Percentiles rank a stretch among this genome's conserved stretches.
phyloP scores from a whole-genome alignment of 371 early-diverging fungal genomes.

The Mucor ambiguus region DNA sequence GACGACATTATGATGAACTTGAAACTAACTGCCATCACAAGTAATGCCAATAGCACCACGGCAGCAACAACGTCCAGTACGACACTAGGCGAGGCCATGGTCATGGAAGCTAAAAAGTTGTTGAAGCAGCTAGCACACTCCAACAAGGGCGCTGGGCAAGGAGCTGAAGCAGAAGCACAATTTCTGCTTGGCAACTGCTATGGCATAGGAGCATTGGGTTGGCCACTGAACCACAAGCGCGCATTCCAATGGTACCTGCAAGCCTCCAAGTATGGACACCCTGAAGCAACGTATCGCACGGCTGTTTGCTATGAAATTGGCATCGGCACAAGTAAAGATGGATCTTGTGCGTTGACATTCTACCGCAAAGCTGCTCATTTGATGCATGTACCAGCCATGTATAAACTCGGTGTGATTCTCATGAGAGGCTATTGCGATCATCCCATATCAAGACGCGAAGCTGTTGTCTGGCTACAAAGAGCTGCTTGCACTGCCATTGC shows the following conservation, averaged over 20 bases:
- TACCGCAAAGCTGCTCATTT: constrained; percentile 92
- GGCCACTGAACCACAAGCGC: constrained; percentile 78
- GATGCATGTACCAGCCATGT: constrained; percentile 93
- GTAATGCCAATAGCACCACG: too few species aligned
- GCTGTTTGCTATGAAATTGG: constrained; percentile 96
- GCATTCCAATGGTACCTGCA: constrained; percentile 91
- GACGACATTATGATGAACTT: constrained; percentile 6
- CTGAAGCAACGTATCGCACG: constrained; percentile 92
- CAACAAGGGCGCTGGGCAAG: constrained; percentile 61
- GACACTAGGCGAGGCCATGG: constrained; percentile 56
- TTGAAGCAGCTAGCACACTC: constrained; percentile 70
- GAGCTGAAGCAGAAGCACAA: constrained; percentile 83
- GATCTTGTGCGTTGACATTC: constrained; percentile 79
- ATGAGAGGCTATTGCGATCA: constrained; percentile 80
- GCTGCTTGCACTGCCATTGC: constrained; percentile 84
- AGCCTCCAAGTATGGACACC: constrained; percentile 90
- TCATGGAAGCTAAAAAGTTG: constrained; percentile 68
- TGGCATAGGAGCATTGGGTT: constrained; percentile 76
- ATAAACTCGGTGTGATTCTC: constrained; percentile 89
- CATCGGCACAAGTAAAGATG: constrained; percentile 88
- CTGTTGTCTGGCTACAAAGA: constrained; percentile 89
- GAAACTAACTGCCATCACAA: not conserved
- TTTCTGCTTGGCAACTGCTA: constrained; percentile 91
- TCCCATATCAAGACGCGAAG: constrained; percentile 80
- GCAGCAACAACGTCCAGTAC: not conserved